Evolutionary conservation across 1,284 basidiomycete genomes (phyloP), one percentile per base, ranked within the genome.

Genomic region (Sporisorium iseilematis-ciliati): DNA sequence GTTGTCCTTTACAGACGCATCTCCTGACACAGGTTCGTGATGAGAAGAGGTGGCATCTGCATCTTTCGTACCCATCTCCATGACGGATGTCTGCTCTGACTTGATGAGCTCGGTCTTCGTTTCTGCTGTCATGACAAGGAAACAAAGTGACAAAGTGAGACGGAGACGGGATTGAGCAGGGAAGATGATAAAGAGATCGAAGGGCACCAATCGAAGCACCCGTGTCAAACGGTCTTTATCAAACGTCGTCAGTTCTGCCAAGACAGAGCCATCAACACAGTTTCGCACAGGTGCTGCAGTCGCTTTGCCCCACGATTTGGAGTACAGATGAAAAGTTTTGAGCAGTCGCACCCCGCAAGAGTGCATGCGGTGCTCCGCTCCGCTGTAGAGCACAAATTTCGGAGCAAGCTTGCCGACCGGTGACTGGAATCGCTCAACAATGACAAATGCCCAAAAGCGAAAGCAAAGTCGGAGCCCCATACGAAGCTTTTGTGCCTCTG

Each of bases 1-100:
- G 31, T 14, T 46, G 25, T 20, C 45, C 29, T 49, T 49, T 11
- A n/a, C 48, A 11, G 29, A 31, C 29, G 31, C 18, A 21, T 20
- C 29, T 33, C 4, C 11, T 20, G 29, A 20, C 1, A 49, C 14
- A 4, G 48, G 21, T 31, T n/a, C 48, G 18, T 33, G 48, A 21
- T 31, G 48, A 33, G 48, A 49, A 11, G 48, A 49, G 18, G 29
- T 29, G 1, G 25, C 29, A 25, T 49, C 48, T 49, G 16, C 48
- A 7, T 49, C 48, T 49, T 31, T 18, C 8, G 31, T 31, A 10
- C 29, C 48, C 8, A 26, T n/a, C 31, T 49, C 31, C n/a, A 33
- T 31, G 31, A 49, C 20, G n/a, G 29, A 49, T n/a, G 48, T 49
- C 31, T 49, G 48, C 14, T 49, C 48, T 29, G 48, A 49, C 48